These are phyloP conservation scores for Trichomonas gallinae DNA, from an alignment of 208 protist species.

Conservation along the genomic window DNA sequence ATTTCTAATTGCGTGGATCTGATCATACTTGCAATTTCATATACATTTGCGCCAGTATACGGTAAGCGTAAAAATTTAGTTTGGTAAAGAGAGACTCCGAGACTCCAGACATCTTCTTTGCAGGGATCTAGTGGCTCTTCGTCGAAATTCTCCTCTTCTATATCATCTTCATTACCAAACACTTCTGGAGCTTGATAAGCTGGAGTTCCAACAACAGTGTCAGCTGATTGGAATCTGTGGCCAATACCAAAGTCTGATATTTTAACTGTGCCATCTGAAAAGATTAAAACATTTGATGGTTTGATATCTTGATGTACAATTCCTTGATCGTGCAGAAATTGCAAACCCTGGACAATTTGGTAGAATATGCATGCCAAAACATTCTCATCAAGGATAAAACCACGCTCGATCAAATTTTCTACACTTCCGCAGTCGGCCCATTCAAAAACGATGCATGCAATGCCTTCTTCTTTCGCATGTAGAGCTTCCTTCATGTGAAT, in stretches of 20 bases:
- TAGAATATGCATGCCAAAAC: background rate
- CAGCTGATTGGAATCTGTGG: background rate
- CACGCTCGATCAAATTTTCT: background rate
- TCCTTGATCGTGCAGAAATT: background rate
- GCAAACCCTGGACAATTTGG: background rate
- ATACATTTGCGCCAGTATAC: background rate
- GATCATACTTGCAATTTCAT: background rate
- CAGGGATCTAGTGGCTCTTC: background rate
- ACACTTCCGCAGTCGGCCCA: background rate
- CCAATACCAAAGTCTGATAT: conserved; percentile 4
- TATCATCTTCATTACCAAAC: background rate
- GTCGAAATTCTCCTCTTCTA: background rate
- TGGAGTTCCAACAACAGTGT: background rate
- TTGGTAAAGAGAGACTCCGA: background rate
- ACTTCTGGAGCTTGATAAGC: conserved; percentile 7
- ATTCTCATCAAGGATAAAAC: background rate
- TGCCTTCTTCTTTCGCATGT: background rate
- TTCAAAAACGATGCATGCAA: background rate
- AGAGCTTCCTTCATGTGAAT: background rate
- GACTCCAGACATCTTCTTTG: background rate
- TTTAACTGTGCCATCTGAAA: background rate
- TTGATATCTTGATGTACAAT: conserved; percentile 1
- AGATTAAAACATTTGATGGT: background rate
- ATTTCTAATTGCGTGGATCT: background rate
- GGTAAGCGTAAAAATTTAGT: background rate